Evolutionary conservation across 345 rosid species (phyloP).

Genomic region (Bruguiera sexangula): DNA sequence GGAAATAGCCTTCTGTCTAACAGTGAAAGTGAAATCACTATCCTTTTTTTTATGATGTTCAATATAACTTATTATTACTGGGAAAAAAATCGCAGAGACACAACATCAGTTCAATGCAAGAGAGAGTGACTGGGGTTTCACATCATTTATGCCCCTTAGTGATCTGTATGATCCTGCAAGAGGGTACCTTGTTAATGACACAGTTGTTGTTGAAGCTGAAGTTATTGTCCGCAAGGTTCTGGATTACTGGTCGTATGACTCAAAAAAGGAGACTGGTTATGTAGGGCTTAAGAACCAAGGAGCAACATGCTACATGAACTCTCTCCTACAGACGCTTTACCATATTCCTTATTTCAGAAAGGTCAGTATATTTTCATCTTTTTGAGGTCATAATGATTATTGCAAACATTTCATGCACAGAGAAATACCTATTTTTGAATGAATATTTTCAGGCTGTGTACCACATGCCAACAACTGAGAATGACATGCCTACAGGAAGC

Average conservation of each 20-base stretch:
- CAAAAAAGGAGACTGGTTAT: constrained; percentile 93
- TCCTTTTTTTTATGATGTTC: neutral
- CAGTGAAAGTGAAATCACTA: neutral
- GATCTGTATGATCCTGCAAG: constrained; percentile 86
- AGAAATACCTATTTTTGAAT: neutral
- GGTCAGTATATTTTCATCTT: constrained; percentile 36
- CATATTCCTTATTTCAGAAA: constrained; percentile 96
- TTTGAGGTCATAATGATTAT: neutral
- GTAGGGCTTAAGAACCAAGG: constrained; percentile 99
- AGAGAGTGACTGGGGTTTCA: constrained; percentile 96
- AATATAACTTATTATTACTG: neutral
- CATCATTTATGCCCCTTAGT: constrained; percentile 86
- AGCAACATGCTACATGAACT: constrained; percentile 99
- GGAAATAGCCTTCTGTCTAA: neutral
- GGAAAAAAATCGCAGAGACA: constrained; percentile 55
- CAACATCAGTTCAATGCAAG: constrained; percentile 90
- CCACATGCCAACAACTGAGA: constrained; percentile 98
- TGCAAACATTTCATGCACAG: constrained; percentile 1
- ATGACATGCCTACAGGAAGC: constrained; percentile 87
- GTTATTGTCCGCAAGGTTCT: constrained; percentile 70
- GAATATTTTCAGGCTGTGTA: constrained; percentile 73
- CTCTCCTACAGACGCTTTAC: constrained; percentile 85
- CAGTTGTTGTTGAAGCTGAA: constrained; percentile 82
- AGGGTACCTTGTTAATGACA: constrained; percentile 80
- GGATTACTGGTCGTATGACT: constrained; percentile 88